Conservation (phyloP, 805 yeast genomes). For the Schwanniomyces yamadae region DNA sequence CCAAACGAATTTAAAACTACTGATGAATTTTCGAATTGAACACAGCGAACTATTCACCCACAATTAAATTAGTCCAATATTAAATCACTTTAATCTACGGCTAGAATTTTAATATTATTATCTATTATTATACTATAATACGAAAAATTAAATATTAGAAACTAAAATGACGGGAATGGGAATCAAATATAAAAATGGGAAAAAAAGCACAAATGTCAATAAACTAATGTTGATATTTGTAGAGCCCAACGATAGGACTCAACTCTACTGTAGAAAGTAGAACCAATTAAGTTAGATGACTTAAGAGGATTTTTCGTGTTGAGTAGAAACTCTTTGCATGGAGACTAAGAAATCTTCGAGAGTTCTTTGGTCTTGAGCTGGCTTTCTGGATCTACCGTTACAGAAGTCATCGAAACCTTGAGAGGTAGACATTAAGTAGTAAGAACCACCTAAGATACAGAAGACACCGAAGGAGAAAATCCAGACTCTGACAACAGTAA, state of each 20-base stretch:
- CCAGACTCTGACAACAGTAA: slow-evolving; percentile 92
- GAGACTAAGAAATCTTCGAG: slow-evolving; percentile 82
- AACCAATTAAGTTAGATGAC: slow-evolving; percentile 3
- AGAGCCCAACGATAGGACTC: not conserved
- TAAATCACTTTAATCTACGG: too few relatives aligned
- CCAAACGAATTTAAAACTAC: not conserved
- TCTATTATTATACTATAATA: slow-evolving; percentile 29
- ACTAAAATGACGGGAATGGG: slow-evolving; percentile 22
- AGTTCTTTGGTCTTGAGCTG: slow-evolving; percentile 58
- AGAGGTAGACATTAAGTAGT: slow-evolving; percentile 87
- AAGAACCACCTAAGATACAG: slow-evolving; percentile 95
- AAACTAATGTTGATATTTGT: slow-evolving; percentile 1
- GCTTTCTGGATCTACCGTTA: slow-evolving; percentile 69
- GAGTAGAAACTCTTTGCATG: slow-evolving; percentile 87
- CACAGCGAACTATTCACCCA: too few relatives aligned
- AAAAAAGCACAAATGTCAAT: slow-evolving; percentile 10
- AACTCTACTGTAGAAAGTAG: too few relatives aligned
- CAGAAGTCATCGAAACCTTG: slow-evolving; percentile 77
- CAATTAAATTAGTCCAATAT: too few relatives aligned
- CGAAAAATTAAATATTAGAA: slow-evolving; percentile 26
- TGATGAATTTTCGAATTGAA: not conserved
- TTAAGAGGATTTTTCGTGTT: slow-evolving; percentile 78
- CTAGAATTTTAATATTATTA: slow-evolving; percentile 20
- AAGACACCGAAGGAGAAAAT: slow-evolving; percentile 95
- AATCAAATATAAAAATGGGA: slow-evolving; percentile 16